These are phyloP conservation scores for Marchantia paleacea DNA, from an alignment of 225 moss, liverwort and hornwort genomes.

Conservation along the genomic window DNA sequence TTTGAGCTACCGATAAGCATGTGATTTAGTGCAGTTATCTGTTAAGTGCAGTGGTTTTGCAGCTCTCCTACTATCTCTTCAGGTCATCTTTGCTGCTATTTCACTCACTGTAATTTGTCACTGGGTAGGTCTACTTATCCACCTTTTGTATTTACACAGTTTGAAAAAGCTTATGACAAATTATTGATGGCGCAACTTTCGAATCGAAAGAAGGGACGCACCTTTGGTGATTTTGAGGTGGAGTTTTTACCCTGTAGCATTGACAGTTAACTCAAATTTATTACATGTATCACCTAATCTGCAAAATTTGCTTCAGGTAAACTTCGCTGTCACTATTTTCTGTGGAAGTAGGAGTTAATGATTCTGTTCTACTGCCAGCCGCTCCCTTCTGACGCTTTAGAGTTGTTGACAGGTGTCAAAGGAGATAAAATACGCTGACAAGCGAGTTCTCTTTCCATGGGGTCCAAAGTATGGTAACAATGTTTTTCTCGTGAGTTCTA, in stretches of 20 bases:
- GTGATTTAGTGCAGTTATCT: not conserved
- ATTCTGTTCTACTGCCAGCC: not conserved
- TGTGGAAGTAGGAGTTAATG: not conserved
- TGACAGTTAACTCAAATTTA: too few relatives aligned
- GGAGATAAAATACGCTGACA: constrained; percentile 91
- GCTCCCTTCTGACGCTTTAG: not conserved
- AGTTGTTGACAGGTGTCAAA: constrained; percentile 55
- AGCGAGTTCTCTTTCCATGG: constrained; percentile 77
- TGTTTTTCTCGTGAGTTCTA: not conserved
- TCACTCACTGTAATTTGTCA: not conserved
- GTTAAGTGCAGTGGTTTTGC: not conserved
- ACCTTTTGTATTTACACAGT: constrained; percentile 12
- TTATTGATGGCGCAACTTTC: constrained; percentile 91
- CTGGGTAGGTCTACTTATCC: not conserved
- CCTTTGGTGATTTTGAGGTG: constrained; percentile 69
- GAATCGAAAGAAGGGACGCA: constrained; percentile 82
- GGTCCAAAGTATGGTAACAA: constrained; percentile 55
- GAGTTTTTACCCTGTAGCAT: not conserved
- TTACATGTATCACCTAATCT: not conserved
- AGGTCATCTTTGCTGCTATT: not conserved
- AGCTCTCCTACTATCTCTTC: not conserved
- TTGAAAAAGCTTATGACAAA: constrained; percentile 79
- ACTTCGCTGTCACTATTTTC: not conserved
- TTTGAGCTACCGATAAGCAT: not conserved
- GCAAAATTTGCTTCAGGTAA: too few relatives aligned